Evolutionary conservation across 306 rosid genomes (phyloP).

Genomic region (Albizia julibrissin): DNA sequence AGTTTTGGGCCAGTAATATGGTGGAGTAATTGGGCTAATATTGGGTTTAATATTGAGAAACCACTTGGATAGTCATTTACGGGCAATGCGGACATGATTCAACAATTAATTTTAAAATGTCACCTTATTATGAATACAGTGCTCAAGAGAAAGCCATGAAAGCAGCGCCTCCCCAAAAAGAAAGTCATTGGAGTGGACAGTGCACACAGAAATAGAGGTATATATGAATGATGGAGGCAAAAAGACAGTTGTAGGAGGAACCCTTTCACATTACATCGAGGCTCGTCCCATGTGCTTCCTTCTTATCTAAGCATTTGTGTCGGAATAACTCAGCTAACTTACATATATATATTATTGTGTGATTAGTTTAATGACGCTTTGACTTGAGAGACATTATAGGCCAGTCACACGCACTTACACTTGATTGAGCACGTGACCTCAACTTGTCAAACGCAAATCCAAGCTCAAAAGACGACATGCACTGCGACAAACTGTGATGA

Average conservation of each 20-base stretch:
- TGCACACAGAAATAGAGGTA: background rate
- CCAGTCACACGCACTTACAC: background rate
- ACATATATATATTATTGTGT: too few species aligned
- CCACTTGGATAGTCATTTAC: background rate
- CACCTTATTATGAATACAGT: background rate
- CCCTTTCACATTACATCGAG: conserved; percentile 25
- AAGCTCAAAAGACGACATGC: background rate
- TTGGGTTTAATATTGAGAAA: background rate
- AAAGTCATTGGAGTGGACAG: background rate
- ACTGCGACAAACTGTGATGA: background rate
- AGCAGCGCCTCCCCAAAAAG: background rate
- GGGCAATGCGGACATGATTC: background rate
- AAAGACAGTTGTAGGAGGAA: background rate
- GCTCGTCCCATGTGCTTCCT: conserved; percentile 41
- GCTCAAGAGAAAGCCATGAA: background rate
- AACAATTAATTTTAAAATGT: background rate
- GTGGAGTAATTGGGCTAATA: background rate
- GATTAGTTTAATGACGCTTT: background rate
- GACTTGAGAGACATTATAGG: background rate
- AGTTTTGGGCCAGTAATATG: background rate
- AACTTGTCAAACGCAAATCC: conserved; percentile 4
- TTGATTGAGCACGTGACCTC: conserved; percentile 10
- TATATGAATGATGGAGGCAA: background rate
- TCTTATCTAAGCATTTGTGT: conserved; percentile 48
- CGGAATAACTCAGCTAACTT: conserved; percentile 32